These are phyloP conservation scores for Phoenix roebelenii DNA, from an alignment of 176 grass and related monocot species.

Conservation along the genomic window DNA sequence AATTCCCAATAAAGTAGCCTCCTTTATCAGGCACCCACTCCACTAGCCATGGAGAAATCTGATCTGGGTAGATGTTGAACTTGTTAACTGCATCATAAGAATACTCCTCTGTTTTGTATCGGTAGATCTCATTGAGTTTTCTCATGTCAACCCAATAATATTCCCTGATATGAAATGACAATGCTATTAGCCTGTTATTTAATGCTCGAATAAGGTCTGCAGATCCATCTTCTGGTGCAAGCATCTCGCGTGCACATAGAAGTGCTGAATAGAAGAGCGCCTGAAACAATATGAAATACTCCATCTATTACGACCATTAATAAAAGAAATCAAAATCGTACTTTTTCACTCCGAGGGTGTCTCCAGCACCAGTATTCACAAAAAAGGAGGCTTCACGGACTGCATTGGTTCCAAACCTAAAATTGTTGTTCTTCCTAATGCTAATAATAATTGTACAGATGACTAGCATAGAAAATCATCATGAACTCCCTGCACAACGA, in stretches of 20 bases:
- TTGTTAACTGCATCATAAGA: conserved; percentile 89
- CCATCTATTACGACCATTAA: not conserved
- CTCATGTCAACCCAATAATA: conserved; percentile 81
- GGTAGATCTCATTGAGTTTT: conserved; percentile 88
- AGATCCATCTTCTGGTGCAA: conserved; percentile 72
- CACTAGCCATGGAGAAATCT: conserved; percentile 72
- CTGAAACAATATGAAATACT: conserved; percentile 25
- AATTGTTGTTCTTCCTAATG: no score
- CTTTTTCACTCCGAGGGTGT: no score
- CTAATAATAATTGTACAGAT: no score
- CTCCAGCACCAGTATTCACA: no score
- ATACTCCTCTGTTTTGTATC: conserved; percentile 93
- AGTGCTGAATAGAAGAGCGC: conserved; percentile 94
- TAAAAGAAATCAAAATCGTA: no score
- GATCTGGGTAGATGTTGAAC: conserved; percentile 95
- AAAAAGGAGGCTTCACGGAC: no score
- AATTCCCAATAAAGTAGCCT: conserved; percentile 76
- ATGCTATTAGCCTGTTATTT: conserved; percentile 74
- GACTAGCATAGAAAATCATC: no score
- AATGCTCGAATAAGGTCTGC: conserved; percentile 76
- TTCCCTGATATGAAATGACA: conserved; percentile 85
- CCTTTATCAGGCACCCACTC: conserved; percentile 85
- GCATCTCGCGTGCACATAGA: conserved; percentile 75
- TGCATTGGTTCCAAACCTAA: no score
- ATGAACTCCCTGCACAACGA: no score